Percentiles rank a stretch among this genome's conserved stretches.
Evolutionary conservation across 176 grass and related monocot genomes (phyloP).

Genomic region (Metroxylon sagu): DNA sequence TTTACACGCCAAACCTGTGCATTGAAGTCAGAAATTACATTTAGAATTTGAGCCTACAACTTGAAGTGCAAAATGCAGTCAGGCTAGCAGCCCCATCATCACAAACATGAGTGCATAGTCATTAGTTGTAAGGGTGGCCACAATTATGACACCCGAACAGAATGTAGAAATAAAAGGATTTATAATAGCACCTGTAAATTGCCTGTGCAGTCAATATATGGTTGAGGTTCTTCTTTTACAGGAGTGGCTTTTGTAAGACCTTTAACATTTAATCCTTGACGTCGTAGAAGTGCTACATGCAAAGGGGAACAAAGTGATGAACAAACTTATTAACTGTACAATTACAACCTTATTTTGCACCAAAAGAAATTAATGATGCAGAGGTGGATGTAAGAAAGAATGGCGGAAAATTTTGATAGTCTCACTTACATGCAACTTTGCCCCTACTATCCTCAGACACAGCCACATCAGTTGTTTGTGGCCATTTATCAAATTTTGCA

Average conservation of each 20-base stretch:
- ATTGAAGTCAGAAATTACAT: no score
- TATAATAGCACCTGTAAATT: conserved; percentile 64
- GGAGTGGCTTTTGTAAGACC: conserved; percentile 69
- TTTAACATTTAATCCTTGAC: conserved; percentile 90
- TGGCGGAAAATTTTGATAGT: no score
- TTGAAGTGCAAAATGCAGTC: neutral
- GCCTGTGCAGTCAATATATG: conserved; percentile 97
- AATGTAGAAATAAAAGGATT: neutral
- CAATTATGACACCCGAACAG: no score
- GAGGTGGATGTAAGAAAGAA: no score
- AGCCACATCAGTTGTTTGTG: conserved; percentile 71
- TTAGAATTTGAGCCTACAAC: no score
- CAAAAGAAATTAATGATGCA: no score
- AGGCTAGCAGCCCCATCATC: neutral
- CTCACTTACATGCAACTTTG: conserved; percentile 88
- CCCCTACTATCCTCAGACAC: conserved; percentile 85
- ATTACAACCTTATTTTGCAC: no score
- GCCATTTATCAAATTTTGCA: conserved; percentile 83
- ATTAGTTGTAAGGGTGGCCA: no score
- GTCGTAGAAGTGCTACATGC: conserved; percentile 69
- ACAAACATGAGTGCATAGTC: no score
- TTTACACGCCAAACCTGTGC: conserved; percentile 81
- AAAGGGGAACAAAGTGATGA: conserved; percentile 16
- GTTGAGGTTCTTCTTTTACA: conserved; percentile 60
- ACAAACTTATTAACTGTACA: no score